A percentile compares a stretch with the other conserved stretches of the same genome.
These are phyloP conservation scores for Geotrichum klebahnii DNA, from an alignment of 1,139 yeast genomes.

Conservation along the genomic window DNA sequence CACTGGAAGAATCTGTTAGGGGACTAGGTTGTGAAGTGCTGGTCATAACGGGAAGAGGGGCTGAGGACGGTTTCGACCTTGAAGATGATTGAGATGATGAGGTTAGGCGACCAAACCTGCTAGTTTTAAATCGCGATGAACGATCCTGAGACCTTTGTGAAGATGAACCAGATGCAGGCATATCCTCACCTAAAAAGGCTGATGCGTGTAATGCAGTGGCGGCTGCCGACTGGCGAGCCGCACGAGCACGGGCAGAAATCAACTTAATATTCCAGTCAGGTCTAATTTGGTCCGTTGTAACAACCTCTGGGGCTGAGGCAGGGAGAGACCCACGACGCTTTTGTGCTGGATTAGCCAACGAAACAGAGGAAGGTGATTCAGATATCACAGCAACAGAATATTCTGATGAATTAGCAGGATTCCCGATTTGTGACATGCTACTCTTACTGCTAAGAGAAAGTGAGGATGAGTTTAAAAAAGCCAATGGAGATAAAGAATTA, in stretches of 20 bases:
- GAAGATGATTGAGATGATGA: not conserved
- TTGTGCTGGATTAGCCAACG: not conserved
- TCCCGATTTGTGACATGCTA: not conserved
- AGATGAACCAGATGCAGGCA: not conserved
- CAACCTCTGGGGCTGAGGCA: constrained; percentile 48
- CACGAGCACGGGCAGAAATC: constrained; percentile 62
- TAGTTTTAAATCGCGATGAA: not conserved
- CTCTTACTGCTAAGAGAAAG: constrained; percentile 1
- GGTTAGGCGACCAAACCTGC: constrained; percentile 3
- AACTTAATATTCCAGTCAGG: constrained; percentile 90
- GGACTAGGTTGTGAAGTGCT: too few species aligned
- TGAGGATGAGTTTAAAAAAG: constrained; percentile 7
- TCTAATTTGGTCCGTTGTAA: constrained; percentile 74
- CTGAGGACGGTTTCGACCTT: constrained; percentile 4
- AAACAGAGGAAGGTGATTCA: constrained; percentile 12
- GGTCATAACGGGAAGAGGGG: too few species aligned
- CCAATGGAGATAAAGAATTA: constrained; percentile 2
- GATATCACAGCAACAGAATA: constrained; percentile 3
- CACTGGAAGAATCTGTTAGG: too few species aligned
- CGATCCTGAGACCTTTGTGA: not conserved
- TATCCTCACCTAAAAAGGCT: constrained; percentile 41
- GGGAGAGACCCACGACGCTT: constrained; percentile 31
- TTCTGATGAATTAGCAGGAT: not conserved
- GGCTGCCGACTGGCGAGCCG: constrained; percentile 85
- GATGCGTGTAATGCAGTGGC: constrained; percentile 92